phyloP scores from a whole-genome alignment of 2,329 filamentous ascomycete species.

The Fusarium liriodendri region DNA sequence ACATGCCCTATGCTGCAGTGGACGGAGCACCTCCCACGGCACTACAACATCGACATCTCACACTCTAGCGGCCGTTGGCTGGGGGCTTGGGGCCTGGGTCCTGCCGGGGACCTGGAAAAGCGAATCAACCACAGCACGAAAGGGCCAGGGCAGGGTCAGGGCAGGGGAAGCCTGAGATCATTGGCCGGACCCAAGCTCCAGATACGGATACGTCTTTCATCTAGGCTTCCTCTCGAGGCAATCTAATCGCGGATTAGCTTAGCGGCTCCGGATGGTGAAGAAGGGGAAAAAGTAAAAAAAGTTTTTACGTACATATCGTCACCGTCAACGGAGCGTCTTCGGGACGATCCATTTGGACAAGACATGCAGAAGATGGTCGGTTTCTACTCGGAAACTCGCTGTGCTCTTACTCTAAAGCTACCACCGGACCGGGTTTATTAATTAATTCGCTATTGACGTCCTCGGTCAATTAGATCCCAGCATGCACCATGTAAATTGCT shows the following conservation, averaged over 20 bases:
- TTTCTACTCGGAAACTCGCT: conserved; percentile 32
- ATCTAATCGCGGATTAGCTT: conserved; percentile 8
- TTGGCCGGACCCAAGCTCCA: conserved; percentile 23
- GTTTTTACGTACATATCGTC: conserved; percentile 7
- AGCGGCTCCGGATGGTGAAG: conserved; percentile 13
- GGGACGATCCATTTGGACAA: conserved; percentile 12
- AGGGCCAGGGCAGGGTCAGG: conserved; percentile 20
- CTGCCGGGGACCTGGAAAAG: conserved; percentile 21
- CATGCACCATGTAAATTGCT: conserved; percentile 10
- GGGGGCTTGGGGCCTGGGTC: conserved; percentile 21
- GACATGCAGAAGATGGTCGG: conserved; percentile 25
- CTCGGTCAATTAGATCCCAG: background rate
- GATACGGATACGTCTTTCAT: conserved; percentile 19
- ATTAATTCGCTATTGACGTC: conserved; percentile 1
- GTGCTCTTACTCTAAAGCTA: conserved; percentile 14
- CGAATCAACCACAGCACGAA: conserved; percentile 19
- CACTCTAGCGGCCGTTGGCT: conserved; percentile 43
- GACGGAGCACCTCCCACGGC: conserved; percentile 20
- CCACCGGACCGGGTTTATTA: conserved; percentile 16
- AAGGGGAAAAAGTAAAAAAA: conserved; percentile 23
- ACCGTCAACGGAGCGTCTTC: conserved; percentile 36
- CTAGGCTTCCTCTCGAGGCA: background rate
- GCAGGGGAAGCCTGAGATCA: conserved; percentile 26
- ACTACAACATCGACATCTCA: conserved; percentile 31
- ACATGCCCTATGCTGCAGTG: conserved; percentile 17